These are phyloP conservation scores for Lunularia cruciata DNA, from an alignment of 225 moss, liverwort and hornwort species.

Conservation along the genomic window DNA sequence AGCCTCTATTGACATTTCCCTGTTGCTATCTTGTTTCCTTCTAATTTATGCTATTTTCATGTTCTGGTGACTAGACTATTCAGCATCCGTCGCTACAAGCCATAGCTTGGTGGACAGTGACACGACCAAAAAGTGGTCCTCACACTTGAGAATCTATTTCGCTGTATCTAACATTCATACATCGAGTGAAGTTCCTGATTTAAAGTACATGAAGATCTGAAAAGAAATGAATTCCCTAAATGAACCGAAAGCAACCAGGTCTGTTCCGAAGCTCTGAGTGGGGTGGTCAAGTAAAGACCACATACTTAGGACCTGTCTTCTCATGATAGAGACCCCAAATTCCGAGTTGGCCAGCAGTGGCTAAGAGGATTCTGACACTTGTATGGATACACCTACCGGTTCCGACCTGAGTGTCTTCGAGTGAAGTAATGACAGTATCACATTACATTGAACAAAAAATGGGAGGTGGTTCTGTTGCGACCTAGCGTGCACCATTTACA, in stretches of 20 bases:
- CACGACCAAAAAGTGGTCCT: neutral
- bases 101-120: neutral
- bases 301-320: neutral
- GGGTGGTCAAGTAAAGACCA: neutral
- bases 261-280: neutral
- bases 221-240: too few species aligned
- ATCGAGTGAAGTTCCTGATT: neutral
- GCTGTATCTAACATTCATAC: conserved; percentile 16
- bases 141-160: neutral
- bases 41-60: neutral
- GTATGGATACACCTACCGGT: too few species aligned
- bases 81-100: neutral
- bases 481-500: conserved; percentile 6
- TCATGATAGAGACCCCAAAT: neutral
- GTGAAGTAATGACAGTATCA: too few species aligned
- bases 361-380: neutral
- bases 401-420: too few species aligned
- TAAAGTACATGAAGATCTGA: conserved; percentile 1
- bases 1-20: neutral
- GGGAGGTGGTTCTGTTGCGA: too few species aligned
- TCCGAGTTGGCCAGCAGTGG: neutral
- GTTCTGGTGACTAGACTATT: neutral
- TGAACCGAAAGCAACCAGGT: neutral
- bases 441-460: neutral
- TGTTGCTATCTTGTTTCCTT: neutral